Conservation (phyloP, 371 early-diverging fungal species). For the Lichtheimia ramosa region DNA sequence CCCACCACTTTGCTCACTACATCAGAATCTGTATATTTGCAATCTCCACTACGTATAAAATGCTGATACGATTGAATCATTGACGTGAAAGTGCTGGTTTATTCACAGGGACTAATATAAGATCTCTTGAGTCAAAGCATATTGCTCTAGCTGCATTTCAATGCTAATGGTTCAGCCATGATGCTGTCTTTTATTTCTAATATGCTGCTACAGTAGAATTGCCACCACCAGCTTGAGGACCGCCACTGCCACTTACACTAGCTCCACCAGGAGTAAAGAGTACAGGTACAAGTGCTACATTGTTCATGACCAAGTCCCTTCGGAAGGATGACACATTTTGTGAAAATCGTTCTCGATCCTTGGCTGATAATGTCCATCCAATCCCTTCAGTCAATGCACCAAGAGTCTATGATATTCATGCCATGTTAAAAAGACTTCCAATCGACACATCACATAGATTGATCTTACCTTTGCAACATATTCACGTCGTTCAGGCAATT, state of each 20-base stretch:
- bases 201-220: slow-evolving; percentile 2
- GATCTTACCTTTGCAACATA: slow-evolving; percentile 59
- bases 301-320: slow-evolving; percentile 57
- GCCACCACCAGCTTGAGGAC: background rate
- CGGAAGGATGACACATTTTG: slow-evolving; percentile 73
- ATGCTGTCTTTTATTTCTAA: slow-evolving; percentile 2
- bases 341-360: slow-evolving; percentile 81
- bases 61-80: too few species aligned
- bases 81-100: too few species aligned
- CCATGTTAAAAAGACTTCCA: too few species aligned
- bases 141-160: background rate
- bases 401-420: slow-evolving; percentile 35
- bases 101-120: too few species aligned
- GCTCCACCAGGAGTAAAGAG: too few species aligned
- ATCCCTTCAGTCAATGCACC: slow-evolving; percentile 69
- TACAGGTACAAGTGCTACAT: slow-evolving; percentile 50
- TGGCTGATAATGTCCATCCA: slow-evolving; percentile 58
- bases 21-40: too few species aligned
- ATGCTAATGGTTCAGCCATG: too few species aligned
- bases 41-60: too few species aligned
- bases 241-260: too few species aligned
- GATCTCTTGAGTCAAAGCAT: background rate
- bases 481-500: slow-evolving; percentile 72
- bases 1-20: too few species aligned
- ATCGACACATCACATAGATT: background rate